These are phyloP conservation scores for Kazachstania taianensis DNA, from an alignment of 805 yeast species.

Conservation along the genomic window DNA sequence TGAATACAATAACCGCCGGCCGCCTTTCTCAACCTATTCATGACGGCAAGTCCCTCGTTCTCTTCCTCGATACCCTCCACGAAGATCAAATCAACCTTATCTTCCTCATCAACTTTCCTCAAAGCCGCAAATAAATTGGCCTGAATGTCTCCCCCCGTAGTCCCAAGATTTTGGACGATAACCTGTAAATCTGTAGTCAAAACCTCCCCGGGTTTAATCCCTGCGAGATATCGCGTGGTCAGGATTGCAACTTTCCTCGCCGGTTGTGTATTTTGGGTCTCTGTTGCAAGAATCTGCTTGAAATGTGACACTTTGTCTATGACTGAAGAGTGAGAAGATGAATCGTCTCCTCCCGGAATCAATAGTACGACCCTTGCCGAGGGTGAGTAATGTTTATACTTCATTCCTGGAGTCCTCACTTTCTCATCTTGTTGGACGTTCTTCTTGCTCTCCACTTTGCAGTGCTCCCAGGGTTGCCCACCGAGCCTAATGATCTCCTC, in stretches of 20 bases:
- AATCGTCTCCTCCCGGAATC: conserved; percentile 39
- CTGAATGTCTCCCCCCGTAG: conserved; percentile 48
- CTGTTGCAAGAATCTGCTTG: conserved; percentile 13
- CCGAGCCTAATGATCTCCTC: conserved; percentile 63
- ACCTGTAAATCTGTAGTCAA: not conserved
- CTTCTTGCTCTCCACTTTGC: conserved; percentile 53
- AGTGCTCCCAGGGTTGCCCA: conserved; percentile 56
- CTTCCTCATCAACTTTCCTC: conserved; percentile 63
- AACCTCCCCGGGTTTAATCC: not conserved
- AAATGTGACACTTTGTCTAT: conserved; percentile 25
- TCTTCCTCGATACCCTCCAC: conserved; percentile 74
- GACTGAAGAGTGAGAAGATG: too few relatives aligned
- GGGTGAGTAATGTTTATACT: conserved; percentile 92
- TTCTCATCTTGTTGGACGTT: conserved; percentile 53
- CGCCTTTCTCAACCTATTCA: conserved; percentile 57
- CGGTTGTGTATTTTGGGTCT: conserved; percentile 6
- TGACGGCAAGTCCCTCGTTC: conserved; percentile 84
- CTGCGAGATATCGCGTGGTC: conserved; percentile 29
- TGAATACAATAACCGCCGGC: conserved; percentile 9
- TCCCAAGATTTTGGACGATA: conserved; percentile 33
- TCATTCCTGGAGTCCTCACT: conserved; percentile 95
- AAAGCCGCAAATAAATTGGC: conserved; percentile 61
- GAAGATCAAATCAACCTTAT: conserved; percentile 55
- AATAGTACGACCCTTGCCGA: conserved; percentile 69
- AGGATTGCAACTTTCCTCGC: conserved; percentile 42